Evolutionary conservation across 2,329 filamentous ascomycete species (phyloP), one percentile per base, ranked within the genome.

Genomic region (Aspergillus nomiae): DNA sequence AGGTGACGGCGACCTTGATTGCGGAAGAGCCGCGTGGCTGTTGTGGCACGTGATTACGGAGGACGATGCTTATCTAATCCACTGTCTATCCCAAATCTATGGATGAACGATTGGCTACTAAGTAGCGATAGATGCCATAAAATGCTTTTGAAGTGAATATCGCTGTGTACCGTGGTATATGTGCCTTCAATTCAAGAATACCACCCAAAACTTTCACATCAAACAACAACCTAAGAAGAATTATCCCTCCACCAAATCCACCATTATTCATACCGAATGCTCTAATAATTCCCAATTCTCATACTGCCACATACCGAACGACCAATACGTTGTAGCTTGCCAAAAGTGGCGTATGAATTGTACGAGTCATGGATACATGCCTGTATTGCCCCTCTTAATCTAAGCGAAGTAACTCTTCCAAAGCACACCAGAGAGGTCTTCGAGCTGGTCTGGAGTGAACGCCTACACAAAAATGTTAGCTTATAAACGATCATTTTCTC

Each of bases 381-480:
- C 9, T n/a, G 28, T 50, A 30, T 14, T 54, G 21, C n/a, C n/a
- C 21, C 41, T 53, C 38, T 28, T 16, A 54, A 10, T 48, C 53
- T 82, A 97, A 46, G 94, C 96, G 82, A 99, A 99, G 77, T 99
- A 99, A 78, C 94, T 98, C 89, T 99, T 99, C 95, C 95, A 99
- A 58, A 99, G 83, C 55, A 99, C 96, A 58, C 95, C 95, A 73
- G 97, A 94, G 63, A 99, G 79, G 74, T 98, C 94, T 77, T 98
- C 95, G 12, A 99, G 83, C 74, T 99, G 94, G 71, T 98, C 95
- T 34, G 90, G 82, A 30, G 93, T 93, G 75, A 99, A 99, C 64
- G 86, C 87, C 88, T 92, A 59, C 45, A 57, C 4, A 21, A 12
- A 8, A 8, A 50, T 38, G 56, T 67, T 57, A 64, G 60, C 28